Base-by-base conservation (phyloP, 1,284 basidiomycete species). In the Agaricales sp. region DNA sequence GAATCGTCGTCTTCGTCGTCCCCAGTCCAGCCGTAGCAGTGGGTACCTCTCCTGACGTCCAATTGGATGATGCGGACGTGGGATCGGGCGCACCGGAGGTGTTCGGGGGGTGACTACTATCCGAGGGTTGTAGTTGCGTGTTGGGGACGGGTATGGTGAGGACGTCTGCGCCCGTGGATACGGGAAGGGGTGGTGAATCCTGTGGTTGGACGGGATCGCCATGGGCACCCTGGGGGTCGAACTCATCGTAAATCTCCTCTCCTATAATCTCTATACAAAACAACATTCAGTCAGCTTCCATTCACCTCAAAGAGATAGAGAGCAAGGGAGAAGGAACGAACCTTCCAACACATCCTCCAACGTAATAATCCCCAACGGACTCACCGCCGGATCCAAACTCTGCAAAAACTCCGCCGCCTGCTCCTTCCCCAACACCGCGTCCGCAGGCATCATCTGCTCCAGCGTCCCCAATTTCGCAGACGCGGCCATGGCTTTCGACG, bases 271-370 rank as follows among this genome's bases (percentile, higher is more conserved):
- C 90, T 87, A 57, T 16, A 51, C 16, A 46, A 43, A 49, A 48
- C 25, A 12, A 12, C 30, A 37, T 11, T 37, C 26, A 26, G 46
- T 51, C 2, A 43, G 21, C 21, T 2, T 51, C 2, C 25, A 43
- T 54, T 6, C 55, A 49, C 19, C 12, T 51, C 8, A 23, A n/a
- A 52, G 21, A 24, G n/a, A 24, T 24, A 25, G 45, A 25, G 30
- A 48, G 22, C 3, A 45, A 23, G 23, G 13, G 21, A 8, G 43
- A 22, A 55, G 35, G 51, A 56, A 46, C 30, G 19, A 51, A 84
- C 87, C 84, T 77, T 95, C 92, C 6, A 95, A 71, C 14, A 95
- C 89, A 56, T 95, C 92, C 63, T 95, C 92, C 2, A 95, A 74
- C 1, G 92, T 95, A 55, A 95, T 94, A 61, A 95, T 92, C 52